Conservation (phyloP, 352 stramenopile species). For the Phytopythium montanum region DNA sequence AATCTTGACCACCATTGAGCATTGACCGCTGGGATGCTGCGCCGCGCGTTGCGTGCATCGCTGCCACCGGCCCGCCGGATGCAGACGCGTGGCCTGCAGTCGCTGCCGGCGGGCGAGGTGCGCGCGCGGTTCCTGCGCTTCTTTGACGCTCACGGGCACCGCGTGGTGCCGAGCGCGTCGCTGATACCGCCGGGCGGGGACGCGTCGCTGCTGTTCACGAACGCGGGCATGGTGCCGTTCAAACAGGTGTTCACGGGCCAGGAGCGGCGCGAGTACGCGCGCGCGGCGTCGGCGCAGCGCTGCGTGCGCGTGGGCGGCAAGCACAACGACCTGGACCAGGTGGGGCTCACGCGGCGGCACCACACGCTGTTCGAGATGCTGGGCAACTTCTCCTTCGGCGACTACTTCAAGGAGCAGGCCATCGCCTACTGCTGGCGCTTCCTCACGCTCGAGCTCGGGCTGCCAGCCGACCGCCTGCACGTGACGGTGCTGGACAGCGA, state of each 20-base stretch:
- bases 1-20: not conserved
- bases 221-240: slow-evolving; percentile 97
- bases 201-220: slow-evolving; percentile 94
- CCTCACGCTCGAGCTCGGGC: slow-evolving; percentile 86
- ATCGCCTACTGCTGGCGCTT: slow-evolving; percentile 95
- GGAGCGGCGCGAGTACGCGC: slow-evolving; percentile 77
- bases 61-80: too few relatives aligned
- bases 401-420: slow-evolving; percentile 98
- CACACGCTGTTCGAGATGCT: slow-evolving; percentile 99
- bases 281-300: slow-evolving; percentile 94
- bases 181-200: slow-evolving; percentile 86
- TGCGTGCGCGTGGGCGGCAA: slow-evolving; percentile 97
- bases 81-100: slow-evolving; percentile 29
- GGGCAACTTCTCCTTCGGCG: slow-evolving; percentile 97
- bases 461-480: slow-evolving; percentile 51
- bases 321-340: slow-evolving; percentile 98
- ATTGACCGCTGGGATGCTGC: not conserved
- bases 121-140: slow-evolving; percentile 60
- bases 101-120: slow-evolving; percentile 36
- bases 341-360: slow-evolving; percentile 96
- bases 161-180: slow-evolving; percentile 59
- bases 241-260: slow-evolving; percentile 87
- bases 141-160: slow-evolving; percentile 59
- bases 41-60: not conserved
- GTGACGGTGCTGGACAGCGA: slow-evolving; percentile 70